phyloP scores from a whole-genome alignment of 2,329 filamentous ascomycete genomes.

The Phaeomoniella chlamydospora region DNA sequence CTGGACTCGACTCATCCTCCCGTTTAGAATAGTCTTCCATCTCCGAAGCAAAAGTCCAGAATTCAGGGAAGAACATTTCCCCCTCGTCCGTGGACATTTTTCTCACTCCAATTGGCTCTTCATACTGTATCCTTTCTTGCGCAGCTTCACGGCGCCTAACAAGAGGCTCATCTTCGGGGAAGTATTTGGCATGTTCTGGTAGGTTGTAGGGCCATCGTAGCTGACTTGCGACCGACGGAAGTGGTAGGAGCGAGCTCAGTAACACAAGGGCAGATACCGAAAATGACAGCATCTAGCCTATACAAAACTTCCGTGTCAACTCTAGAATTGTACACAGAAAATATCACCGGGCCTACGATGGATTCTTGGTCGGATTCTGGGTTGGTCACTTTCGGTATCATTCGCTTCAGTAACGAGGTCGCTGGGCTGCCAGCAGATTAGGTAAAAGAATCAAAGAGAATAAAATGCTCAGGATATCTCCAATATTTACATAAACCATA shows the following conservation, averaged over 20 bases:
- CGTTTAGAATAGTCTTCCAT: constrained; percentile 5
- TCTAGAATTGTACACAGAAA: too few relatives aligned
- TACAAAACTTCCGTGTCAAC: too few relatives aligned
- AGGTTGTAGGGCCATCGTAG: constrained; percentile 11
- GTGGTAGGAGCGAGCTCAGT: not conserved
- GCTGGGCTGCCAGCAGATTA: too few relatives aligned
- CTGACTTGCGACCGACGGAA: not conserved
- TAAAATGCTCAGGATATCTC: too few relatives aligned
- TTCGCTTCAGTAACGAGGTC: too few relatives aligned
- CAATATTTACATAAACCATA: too few relatives aligned
- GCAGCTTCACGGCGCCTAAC: constrained; percentile 14
- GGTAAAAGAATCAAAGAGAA: too few relatives aligned
- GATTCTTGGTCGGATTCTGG: too few relatives aligned
- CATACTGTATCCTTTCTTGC: constrained; percentile 15
- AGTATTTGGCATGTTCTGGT: constrained; percentile 11
- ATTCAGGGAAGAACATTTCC: constrained; percentile 32
- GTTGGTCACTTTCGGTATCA: too few relatives aligned
- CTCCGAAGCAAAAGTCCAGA: constrained; percentile 23
- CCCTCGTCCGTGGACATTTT: constrained; percentile 32
- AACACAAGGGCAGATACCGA: not conserved
- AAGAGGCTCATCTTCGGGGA: constrained; percentile 12
- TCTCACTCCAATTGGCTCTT: constrained; percentile 16
- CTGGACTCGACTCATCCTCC: constrained; percentile 1
- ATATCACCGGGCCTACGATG: too few relatives aligned
- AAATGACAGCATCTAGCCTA: not conserved